A percentile compares a stretch with the other conserved stretches of the same genome.
Conservation (phyloP, 164 flowering plant species). For the Brasenia schreberi region DNA sequence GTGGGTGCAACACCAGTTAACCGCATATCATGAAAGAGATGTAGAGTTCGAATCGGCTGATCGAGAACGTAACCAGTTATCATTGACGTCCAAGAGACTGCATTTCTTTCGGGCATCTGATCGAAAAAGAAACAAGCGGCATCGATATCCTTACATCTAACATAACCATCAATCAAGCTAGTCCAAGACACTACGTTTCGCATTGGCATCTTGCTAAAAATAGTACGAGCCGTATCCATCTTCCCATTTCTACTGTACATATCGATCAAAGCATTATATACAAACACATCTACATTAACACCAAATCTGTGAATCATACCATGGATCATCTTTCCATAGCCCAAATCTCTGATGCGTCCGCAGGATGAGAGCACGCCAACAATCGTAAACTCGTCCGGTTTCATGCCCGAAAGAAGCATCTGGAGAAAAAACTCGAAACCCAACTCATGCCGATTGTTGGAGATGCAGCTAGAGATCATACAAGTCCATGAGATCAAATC, state of each 20-base stretch:
- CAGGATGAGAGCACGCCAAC: conserved; percentile 33
- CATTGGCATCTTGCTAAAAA: conserved; percentile 16
- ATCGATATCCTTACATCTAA: conserved; percentile 19
- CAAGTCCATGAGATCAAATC: conserved; percentile 34
- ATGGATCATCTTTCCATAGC: conserved; percentile 27
- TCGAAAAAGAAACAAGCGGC: conserved; percentile 28
- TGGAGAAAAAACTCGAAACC: conserved; percentile 18
- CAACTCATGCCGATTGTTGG: conserved; percentile 15
- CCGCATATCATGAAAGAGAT: conserved; percentile 23
- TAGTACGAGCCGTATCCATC: conserved; percentile 13
- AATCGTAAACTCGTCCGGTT: conserved; percentile 23
- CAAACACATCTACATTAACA: conserved; percentile 14
- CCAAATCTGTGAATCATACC: conserved; percentile 26
- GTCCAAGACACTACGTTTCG: conserved; percentile 41
- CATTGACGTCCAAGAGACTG: conserved; percentile 17
- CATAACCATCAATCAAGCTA: conserved; percentile 29
- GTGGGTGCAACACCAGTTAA: conserved; percentile 16
- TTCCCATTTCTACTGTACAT: conserved; percentile 31
- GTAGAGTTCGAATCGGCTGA: conserved; percentile 17
- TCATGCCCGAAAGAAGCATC: conserved; percentile 8
- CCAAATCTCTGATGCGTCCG: conserved; percentile 16
- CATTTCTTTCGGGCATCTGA: no score
- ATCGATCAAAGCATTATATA: conserved; percentile 34
- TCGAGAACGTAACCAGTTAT: conserved; percentile 24
- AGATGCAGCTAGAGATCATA: conserved; percentile 20